Conservation (phyloP, 129 eudicot genomes). For the Flaveria linearis region DNA sequence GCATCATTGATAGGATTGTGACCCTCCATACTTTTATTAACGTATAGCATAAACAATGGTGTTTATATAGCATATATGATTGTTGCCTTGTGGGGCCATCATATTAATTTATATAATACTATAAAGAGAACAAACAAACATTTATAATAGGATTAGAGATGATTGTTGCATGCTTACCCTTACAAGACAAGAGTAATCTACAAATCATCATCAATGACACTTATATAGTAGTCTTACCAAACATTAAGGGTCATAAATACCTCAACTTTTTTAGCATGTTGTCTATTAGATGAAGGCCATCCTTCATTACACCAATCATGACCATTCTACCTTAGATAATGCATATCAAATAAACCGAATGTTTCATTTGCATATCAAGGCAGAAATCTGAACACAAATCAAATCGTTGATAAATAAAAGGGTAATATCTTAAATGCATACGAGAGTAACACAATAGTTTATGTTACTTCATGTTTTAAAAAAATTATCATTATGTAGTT, state of each 20-base stretch:
- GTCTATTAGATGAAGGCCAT: conserved; percentile 22
- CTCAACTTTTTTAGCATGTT: conserved; percentile 37
- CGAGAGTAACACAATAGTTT: not conserved
- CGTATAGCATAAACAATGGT: not conserved
- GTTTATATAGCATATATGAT: conserved; percentile 14
- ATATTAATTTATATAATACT: conserved; percentile 12
- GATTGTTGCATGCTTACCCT: conserved; percentile 35
- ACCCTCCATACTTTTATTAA: conserved; percentile 1
- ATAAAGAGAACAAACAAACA: conserved; percentile 25
- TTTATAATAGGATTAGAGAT: conserved; percentile 30
- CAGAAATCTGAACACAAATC: not conserved
- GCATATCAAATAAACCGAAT: not conserved
- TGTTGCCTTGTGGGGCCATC: conserved; percentile 27
- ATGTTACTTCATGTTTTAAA: not conserved
- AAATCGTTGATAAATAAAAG: too few species aligned
- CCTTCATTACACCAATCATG: conserved; percentile 29
- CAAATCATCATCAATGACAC: conserved; percentile 39
- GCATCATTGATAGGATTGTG: not conserved
- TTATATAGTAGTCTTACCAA: conserved; percentile 23
- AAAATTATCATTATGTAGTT: not conserved
- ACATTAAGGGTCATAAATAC: conserved; percentile 23
- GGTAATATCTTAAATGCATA: not conserved
- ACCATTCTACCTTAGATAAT: conserved; percentile 19
- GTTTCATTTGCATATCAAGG: not conserved
- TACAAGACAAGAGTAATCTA: conserved; percentile 37